phyloP scores from a whole-genome alignment of 352 stramenopile genomes.

The Discostella stelligera region DNA sequence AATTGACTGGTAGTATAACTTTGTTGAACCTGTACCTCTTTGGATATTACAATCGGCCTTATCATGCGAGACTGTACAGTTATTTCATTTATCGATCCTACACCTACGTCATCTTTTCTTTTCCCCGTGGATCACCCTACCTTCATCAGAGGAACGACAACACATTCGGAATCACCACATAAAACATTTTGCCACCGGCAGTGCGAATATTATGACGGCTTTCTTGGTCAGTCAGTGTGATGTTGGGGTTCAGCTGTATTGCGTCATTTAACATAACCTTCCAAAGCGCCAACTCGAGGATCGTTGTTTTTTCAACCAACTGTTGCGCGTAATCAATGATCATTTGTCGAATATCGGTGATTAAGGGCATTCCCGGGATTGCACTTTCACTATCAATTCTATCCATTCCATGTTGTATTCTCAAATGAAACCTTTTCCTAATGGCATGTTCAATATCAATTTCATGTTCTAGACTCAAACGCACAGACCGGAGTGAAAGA shows the following conservation, averaged over 20 bases:
- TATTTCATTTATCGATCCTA: not conserved
- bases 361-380: too few relatives aligned
- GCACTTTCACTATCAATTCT: not conserved
- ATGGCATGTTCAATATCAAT: not conserved
- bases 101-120: not conserved
- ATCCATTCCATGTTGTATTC: too few relatives aligned
- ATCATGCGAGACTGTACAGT: too few relatives aligned
- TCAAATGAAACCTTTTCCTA: not conserved
- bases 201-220: not conserved
- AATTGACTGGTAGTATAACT: too few relatives aligned
- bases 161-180: conserved; percentile 8
- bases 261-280: not conserved
- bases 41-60: too few relatives aligned
- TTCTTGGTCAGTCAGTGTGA: too few relatives aligned
- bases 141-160: conserved; percentile 1
- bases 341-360: not conserved
- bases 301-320: not conserved
- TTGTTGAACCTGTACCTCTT: too few relatives aligned
- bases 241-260: not conserved
- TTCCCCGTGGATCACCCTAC: not conserved
- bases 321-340: not conserved
- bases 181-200: not conserved
- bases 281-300: conserved; percentile 1
- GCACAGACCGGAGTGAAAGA: not conserved
- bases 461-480: not conserved